Evolutionary conservation across 345 rosid genomes (phyloP).

Genomic region (Eucalyptus melliodora): DNA sequence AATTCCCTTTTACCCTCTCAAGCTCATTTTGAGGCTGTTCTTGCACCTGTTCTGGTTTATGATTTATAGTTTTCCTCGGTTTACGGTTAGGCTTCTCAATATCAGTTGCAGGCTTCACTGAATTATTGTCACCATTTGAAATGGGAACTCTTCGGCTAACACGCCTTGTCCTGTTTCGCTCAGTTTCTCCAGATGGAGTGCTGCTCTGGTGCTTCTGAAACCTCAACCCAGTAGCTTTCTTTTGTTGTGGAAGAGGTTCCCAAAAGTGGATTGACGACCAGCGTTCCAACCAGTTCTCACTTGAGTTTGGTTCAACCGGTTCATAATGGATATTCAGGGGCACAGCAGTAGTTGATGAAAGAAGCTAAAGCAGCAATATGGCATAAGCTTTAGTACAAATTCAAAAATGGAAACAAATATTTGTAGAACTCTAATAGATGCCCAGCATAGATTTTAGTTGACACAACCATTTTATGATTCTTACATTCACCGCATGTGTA

Average conservation of each 20-base stretch:
- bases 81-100: constrained; percentile 1
- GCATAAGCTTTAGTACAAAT: neutral
- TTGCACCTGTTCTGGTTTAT: neutral
- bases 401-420: neutral
- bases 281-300: neutral
- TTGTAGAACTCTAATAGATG: neutral
- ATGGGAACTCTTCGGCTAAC: neutral
- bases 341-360: neutral
- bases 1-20: constrained; percentile 5
- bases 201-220: neutral
- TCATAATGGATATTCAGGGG: neutral
- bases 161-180: neutral
- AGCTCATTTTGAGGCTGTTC: constrained; percentile 6
- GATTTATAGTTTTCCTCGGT: neutral
- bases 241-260: neutral
- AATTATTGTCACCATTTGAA: neutral
- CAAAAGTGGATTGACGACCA: neutral
- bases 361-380: neutral
- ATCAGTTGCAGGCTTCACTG: neutral
- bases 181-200: neutral
- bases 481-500: neutral
- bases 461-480: neutral
- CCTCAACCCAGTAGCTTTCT: neutral
- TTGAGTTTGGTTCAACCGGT: neutral
- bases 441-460: neutral